Base-by-base conservation (phyloP, 768 basidiomycete species). In the Mycena crocata region DNA sequence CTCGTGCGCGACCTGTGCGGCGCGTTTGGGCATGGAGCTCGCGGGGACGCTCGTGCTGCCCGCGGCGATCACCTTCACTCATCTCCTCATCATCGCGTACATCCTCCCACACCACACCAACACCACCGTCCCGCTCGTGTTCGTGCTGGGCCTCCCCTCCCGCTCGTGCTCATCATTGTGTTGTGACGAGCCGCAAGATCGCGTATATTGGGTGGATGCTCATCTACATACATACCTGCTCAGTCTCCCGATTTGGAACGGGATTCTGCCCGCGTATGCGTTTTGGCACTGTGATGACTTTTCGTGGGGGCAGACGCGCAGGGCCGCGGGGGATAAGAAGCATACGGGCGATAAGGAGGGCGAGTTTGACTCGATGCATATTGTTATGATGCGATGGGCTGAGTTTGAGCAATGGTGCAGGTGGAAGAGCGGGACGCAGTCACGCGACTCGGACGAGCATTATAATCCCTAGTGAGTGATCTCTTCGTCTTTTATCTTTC, bases 251-350 rank as follows among this genome's bases (percentile, higher is more conserved):
- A 89, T 99, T 52, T 99, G 98, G 98, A 99, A 99, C 82, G 95
- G 96, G 73, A 83, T 98, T 63, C 86, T 99, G 2, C 97, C 97
- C 1, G 91, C 93, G 3, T 99, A 99, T 78, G 89, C 96, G n/a
- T 98, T 93, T 82, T 96, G 96, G 94, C 96, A 98, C 80, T 97
- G 99, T 79, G 98, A 98, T 75, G 98, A 98, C 85, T 98, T 94
- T 82, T 94, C 93, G 26, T 96, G 95, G 95, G 98, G 98, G 80
- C 92, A 96, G 81, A 99, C 98, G 37, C 86, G 98, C 67, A 90
- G 89, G 80, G 80, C 92, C 67, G 84, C 87, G 32, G 95, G 95
- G 13, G 93, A 92, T 73, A 89, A 86, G 72, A 21, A n/a, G 26
- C 37, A 15, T 13, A 72, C 57, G 72, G 93, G 93, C 14, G 96